Evolutionary conservation across 805 yeast species (phyloP).

Genomic region (Wickerhamiella sergipiensis): DNA sequence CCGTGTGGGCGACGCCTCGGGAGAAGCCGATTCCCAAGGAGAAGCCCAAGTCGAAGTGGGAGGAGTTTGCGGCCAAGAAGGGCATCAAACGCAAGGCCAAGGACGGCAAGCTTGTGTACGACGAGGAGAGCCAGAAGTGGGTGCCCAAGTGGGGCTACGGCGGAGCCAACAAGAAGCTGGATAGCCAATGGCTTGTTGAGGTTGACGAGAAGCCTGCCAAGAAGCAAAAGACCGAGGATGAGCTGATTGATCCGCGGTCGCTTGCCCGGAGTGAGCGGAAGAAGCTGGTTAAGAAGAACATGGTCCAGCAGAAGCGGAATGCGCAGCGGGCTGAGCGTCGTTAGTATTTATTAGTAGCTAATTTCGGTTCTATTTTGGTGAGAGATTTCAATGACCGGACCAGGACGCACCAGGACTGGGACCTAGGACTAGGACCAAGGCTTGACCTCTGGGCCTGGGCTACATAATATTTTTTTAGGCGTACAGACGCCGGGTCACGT

Average conservation of each 20-base stretch:
- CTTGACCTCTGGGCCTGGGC: too few relatives aligned
- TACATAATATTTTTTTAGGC: too few relatives aligned
- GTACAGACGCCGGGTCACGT: too few relatives aligned
- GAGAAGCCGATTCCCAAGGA: constrained; percentile 92
- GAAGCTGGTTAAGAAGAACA: constrained; percentile 71
- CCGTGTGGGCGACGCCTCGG: constrained; percentile 72
- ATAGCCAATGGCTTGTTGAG: constrained; percentile 92
- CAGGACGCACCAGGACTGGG: too few relatives aligned
- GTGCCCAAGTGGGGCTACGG: constrained; percentile 97
- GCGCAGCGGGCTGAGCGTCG: constrained; percentile 18
- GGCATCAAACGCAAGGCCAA: constrained; percentile 86
- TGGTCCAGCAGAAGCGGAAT: constrained; percentile 73
- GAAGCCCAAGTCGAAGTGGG: constrained; percentile 92
- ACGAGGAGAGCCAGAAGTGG: constrained; percentile 88
- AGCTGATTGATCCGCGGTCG: constrained; percentile 76
- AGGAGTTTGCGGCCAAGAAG: constrained; percentile 85
- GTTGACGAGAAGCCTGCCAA: constrained; percentile 61
- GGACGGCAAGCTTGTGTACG: constrained; percentile 77
- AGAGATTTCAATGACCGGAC: too few relatives aligned
- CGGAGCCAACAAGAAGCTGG: constrained; percentile 79
- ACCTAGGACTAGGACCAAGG: too few relatives aligned
- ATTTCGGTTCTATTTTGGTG: too few relatives aligned
- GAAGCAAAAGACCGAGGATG: constrained; percentile 28
- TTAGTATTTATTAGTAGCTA: not conserved
- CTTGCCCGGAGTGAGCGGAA: constrained; percentile 72